These are phyloP conservation scores for Fusarium duplospermum DNA, from an alignment of 2,329 filamentous ascomycete genomes.

Conservation along the genomic window DNA sequence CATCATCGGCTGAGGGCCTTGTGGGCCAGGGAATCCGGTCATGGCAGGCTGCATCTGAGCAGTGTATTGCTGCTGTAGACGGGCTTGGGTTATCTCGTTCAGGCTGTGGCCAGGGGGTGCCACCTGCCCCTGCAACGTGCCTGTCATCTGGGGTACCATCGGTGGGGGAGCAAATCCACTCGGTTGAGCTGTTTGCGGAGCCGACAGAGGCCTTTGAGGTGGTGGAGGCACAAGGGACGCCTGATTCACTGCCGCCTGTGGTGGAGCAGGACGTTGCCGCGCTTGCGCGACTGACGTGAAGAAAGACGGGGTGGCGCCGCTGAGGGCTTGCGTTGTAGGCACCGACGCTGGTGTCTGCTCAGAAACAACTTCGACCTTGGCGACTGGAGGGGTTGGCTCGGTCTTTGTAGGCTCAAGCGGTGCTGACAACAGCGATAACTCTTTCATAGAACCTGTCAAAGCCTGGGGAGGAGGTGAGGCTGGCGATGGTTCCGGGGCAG, in stretches of 20 bases:
- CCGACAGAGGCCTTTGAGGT: conserved; percentile 84
- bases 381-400: conserved; percentile 47
- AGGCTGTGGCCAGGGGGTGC: conserved; percentile 82
- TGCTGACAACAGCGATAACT: conserved; percentile 64
- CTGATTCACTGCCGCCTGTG: conserved; percentile 61
- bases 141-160: conserved; percentile 87
- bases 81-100: conserved; percentile 75
- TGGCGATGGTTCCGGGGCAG: conserved; percentile 40
- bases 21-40: conserved; percentile 50
- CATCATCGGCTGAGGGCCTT: conserved; percentile 51
- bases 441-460: conserved; percentile 75
- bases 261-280: conserved; percentile 53
- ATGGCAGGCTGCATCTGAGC: conserved; percentile 57
- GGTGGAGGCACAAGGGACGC: conserved; percentile 79
- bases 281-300: conserved; percentile 61
- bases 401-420: conserved; percentile 64
- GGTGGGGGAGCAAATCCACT: conserved; percentile 79
- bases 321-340: conserved; percentile 57
- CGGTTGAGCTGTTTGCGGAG: conserved; percentile 83
- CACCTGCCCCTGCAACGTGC: conserved; percentile 70
- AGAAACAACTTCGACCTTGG: conserved; percentile 12
- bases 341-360: conserved; percentile 47
- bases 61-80: conserved; percentile 71
- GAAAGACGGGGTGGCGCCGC: conserved; percentile 69
- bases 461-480: conserved; percentile 53